Base-by-base conservation (phyloP, 2,329 filamentous ascomycete genomes). In the Epichloe scottii region DNA sequence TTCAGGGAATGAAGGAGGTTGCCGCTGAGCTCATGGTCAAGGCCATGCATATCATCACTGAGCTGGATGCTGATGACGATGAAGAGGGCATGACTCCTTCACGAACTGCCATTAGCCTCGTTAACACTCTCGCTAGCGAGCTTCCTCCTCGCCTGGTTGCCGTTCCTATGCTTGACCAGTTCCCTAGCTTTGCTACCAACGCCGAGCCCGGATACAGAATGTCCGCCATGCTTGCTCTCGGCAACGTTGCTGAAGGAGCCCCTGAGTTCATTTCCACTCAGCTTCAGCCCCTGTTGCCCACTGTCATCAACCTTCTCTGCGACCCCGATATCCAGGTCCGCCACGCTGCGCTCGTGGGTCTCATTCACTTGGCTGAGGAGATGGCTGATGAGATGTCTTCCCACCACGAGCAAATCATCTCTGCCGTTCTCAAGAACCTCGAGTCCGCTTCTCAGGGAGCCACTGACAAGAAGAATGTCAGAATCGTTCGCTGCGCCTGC, bases 201-300 rank as follows among this genome's bases (percentile, higher is more conserved):
- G 70, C 77, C 53, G 79, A 94, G 62, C 78, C 89, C 37, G 83
- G 88, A 60, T 85, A 86, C 71, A 84, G 91, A 54, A 87, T 91
- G 69, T 90, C 91, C 50, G 90, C 87, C 69, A 93, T 97, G 63
- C 77, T 97, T 55, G 85, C 91, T 46, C 79, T 98, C 5, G 91
- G 91, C 53, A 94, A 91, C 74, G 91, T 88, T 60, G 91, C 95
- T 49, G 93, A 97, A 74, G 93, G 93, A 60, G 91, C 93, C 33
- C 93, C 93, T 15, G 93, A 98, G 68, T 98, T 97, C 70, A 89
- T 97, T 63, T 89, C 88, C 56, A 95, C 90, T 19, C 93, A 98
- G 70, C 80, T 97, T 55, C 78, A 85, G 62, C 79, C 85, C 57
- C 85, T 97, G 58, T 81, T 97, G 66, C 93, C 93, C 46, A 77